Evolutionary conservation across 768 basidiomycete genomes (phyloP), one percentile per base, ranked within the genome.

Genomic region (Gymnopilus dilepis): DNA sequence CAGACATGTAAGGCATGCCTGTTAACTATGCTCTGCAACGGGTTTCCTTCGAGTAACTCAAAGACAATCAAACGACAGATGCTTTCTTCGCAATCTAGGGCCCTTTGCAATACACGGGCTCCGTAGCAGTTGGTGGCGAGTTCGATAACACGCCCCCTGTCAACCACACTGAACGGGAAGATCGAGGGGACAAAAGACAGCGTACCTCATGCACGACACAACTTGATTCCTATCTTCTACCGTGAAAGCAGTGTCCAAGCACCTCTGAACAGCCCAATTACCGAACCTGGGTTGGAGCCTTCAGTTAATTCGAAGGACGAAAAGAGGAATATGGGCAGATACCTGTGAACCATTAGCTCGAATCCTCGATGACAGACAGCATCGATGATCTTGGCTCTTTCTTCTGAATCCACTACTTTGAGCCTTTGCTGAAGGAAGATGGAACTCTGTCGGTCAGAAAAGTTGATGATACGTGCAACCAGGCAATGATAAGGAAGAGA

Each of bases 331-430:
- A 38, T 52, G 75, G 37, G n/a, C n/a, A n/a, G n/a, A n/a, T 70
- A 90, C 90, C 91, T 82, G 71, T 93, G 89, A 59, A 91, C 92
- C 93, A 95, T 95, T 92, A 94, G 94, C 72, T 95, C 93, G 64
- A 91, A 92, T 1, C 93, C 92, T 12, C 87, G 84, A 40, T 86
- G 82, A 62, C 91, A 92, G 59, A 94, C 94, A 48, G 93, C 92
- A 68, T 94, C 91, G 17, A 95, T 88, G 43, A 95, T 94, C 74
- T 92, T 93, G 4, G 82, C 83, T 1, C 93, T 82, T 70, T 94
- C 92, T 54, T 87, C 84, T n/a, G 80, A 65, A 65, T 93, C 90
- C 2, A 92, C 92, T 17, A 93, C 91, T 73, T 95, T 95, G 68
- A 95, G 83, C 70, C 94, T 95, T 71, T 95, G 93, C 70, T 94